Base-by-base conservation (phyloP, 1,284 basidiomycete species). In the Malassezia furfur region DNA sequence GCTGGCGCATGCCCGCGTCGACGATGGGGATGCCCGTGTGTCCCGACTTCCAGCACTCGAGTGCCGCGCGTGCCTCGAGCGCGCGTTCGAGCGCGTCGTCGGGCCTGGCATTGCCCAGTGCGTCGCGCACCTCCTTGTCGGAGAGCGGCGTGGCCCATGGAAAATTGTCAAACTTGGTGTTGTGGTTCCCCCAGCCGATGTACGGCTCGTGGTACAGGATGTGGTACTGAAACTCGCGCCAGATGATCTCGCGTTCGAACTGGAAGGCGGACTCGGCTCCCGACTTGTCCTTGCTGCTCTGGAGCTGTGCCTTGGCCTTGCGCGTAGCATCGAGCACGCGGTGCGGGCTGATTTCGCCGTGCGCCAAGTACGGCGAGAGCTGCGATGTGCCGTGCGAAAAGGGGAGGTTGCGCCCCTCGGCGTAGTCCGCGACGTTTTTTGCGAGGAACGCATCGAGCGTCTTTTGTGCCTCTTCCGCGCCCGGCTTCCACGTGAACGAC, bases 151-250 rank as follows among this genome's bases (percentile, higher is more conserved):
- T 15, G 14, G 12, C 15, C 40, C 40, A 43, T 6, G 40, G 40
- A 30, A 43, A 43, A 25, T 19, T 10, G 17, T 54, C 47, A n/a
- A 46, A 54, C 5, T 25, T 38, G 4, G 28, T 7, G 25, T 54
- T 54, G 38, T 54, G 52, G 21, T 54, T 54, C 19, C 19, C 34
- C 17, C 30, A 22, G 3, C 36, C 45, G 2, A 54, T 28, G 31
- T 54, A 35, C 15, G 52, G 52, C 35, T 54, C 35, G 34, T 54
- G 52, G 17, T 44, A 54, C 21, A 54, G 12, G 7, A 54, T 30
- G 43, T 54, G 52, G 31, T 54, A 54, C 36, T 54, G 48, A 30
- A 54, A 54, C 30, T 54, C 52, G 31, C 52, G 52, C 52, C 52
- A 54, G 5, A 54, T 28, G n/a, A 54, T 8, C 21, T 54, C 52